Base-by-base conservation (phyloP, 352 stramenopile genomes). In the Blastocystis sp. region DNA sequence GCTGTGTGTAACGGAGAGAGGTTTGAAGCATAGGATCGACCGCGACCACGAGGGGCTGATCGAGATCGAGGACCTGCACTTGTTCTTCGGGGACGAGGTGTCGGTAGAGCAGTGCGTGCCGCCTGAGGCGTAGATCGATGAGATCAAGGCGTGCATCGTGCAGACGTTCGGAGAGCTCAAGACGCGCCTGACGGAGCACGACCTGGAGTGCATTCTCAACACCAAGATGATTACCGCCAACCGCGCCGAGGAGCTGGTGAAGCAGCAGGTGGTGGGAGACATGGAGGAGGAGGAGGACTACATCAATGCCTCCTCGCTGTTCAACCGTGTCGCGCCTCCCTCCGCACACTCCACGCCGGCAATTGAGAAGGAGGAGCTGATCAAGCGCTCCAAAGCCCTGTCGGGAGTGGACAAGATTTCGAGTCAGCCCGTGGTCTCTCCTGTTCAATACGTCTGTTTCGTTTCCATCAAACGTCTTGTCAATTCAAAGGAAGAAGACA, bases 171-270 rank as follows among this genome's bases (percentile, higher is more conserved):
- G 74, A 67, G 74, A 84, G 61, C 40, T 84, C 10, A 84, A 84
- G 53, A 70, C 56, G 34, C 34, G 60, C 2, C 74, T 84, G 38
- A 84, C 74, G 11, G 74, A 84, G 28, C 21, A 41, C 11, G 74
- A 84, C n/a, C 61, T 84, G n/a, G 74, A 84, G 74, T 67, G 28
- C 9, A 84, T 84, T 67, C 65, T 84, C 52, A 84, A 84, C 53
- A 84, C 74, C 2, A 84, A 84, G 38, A 84, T 84, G 74, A 84
- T 84, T 41, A 84, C 74, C 4, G 53, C 74, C 45, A 84, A 84
- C 43, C 48, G 74, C 52, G 74, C 74, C 5, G 74, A 84, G 41
- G 74, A 84, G 53, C 21, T 84, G 10, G 56, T 84, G 14, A 84
- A 84, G n/a, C 74, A 66, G 52, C 10, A 84, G 21, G n/a, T 62